These are phyloP conservation scores for Fusarium sublunatum DNA, from an alignment of 2,329 filamentous ascomycete species.

Conservation along the genomic window DNA sequence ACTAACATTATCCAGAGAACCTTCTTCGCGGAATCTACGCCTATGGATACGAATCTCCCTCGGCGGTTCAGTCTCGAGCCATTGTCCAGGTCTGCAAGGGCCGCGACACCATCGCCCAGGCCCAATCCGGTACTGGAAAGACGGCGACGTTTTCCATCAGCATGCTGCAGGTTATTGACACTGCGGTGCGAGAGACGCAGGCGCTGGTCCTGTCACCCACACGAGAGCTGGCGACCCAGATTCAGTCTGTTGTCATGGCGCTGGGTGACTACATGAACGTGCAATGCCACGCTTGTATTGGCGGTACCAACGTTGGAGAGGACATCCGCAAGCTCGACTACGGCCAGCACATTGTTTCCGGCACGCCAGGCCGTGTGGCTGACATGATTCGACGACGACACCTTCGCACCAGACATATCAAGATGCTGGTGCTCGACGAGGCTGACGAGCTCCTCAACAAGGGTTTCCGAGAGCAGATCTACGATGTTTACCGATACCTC, in stretches of 20 bases:
- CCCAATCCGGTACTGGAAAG: conserved; percentile 96
- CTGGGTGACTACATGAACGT: conserved; percentile 99
- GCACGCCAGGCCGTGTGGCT: conserved; percentile 92
- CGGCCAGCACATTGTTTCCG: conserved; percentile 96
- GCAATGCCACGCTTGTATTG: conserved; percentile 98
- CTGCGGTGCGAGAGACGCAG: conserved; percentile 90
- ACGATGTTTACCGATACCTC: conserved; percentile 97
- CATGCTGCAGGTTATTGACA: conserved; percentile 96
- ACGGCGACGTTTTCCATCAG: conserved; percentile 97
- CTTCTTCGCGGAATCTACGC: conserved; percentile 97
- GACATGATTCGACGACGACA: conserved; percentile 71
- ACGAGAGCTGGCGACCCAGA: conserved; percentile 96
- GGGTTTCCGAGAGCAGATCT: conserved; percentile 98
- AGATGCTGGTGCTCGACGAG: conserved; percentile 72
- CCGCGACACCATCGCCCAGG: conserved; percentile 97
- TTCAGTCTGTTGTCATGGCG: conserved; percentile 98
- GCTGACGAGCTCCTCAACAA: conserved; percentile 81
- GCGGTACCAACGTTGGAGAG: conserved; percentile 96
- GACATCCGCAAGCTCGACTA: conserved; percentile 98
- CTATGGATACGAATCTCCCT: conserved; percentile 98
- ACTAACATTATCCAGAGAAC: conserved; percentile 70
- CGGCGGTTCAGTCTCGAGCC: conserved; percentile 95
- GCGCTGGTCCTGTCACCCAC: conserved; percentile 96
- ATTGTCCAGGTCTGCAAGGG: conserved; percentile 99
- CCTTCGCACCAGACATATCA: conserved; percentile 69